Base-by-base conservation (phyloP, 2,329 filamentous ascomycete species). In the Pseudonectria foliicola region DNA sequence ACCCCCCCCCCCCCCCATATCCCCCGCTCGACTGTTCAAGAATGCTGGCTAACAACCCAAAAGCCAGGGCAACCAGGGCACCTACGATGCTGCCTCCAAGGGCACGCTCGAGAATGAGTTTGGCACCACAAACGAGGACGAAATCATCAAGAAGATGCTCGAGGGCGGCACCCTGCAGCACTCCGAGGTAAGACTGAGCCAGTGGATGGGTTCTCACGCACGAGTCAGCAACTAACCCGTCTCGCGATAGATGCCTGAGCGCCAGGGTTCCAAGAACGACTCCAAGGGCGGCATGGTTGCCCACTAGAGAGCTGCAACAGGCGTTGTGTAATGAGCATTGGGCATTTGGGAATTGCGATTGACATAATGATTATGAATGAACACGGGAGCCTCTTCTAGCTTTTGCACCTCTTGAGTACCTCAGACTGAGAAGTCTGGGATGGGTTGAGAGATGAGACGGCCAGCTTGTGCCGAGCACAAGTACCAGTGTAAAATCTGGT, bases 41-140 rank as follows among this genome's bases (percentile, higher is more conserved):
- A 25, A 27, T 27, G 16, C 10, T 27, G 27, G 34, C 45, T 51
- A 44, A 54, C 35, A 12, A 15, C 30, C 24, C 27, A 35, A 40
- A 39, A 94, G 88, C 62, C 88, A 95, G 60, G 90, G 90, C 46
- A 77, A 76, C 29, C 87, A 95, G 60, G 90, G 90, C 37, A 74
- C 80, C 39, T 68, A 84, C 28, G 84, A 95, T 55, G 65, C 68
- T 8, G 88, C 89, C 7, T 83, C 85, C 49, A 85, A 93, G 47
- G 64, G 70, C 28, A 71, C 71, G 30, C 71, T 98, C 4, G 81
- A 92, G 55, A 82, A 80, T 48, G 89, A 96, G 66, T 98, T 98
- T 51, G 87, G 85, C 49, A 90, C 86, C 11, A 65, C 71, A 49
- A 71, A 80, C 35, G 81, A 87, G 15, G 89, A 95, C 7, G 84